Conservation (phyloP, 129 eudicot species). For the Flaveria robusta region DNA sequence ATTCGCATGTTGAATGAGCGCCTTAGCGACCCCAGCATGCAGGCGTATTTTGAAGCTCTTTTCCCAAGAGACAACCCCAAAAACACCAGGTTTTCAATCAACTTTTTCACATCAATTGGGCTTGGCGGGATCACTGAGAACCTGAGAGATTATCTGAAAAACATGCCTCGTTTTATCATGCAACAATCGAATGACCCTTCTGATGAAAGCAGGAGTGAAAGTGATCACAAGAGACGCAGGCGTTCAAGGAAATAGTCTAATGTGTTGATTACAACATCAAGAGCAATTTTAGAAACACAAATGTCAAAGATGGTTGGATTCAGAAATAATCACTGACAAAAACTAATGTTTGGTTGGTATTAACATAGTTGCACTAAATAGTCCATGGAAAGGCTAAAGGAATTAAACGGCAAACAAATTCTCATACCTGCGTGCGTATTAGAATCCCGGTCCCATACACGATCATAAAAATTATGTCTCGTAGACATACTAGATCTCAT, state of each 20-base stretch:
- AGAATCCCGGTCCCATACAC: too few species aligned
- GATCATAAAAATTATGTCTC: too few species aligned
- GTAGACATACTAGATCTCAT: too few species aligned
- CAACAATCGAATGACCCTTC: slow-evolving; percentile 64
- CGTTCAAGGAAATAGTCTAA: slow-evolving; percentile 25
- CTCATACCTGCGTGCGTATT: too few species aligned
- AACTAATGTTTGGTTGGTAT: too few species aligned
- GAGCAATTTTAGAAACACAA: too few species aligned
- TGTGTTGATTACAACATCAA: too few species aligned
- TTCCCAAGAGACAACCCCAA: slow-evolving; percentile 87
- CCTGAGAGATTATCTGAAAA: slow-evolving; percentile 79
- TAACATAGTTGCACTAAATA: too few species aligned
- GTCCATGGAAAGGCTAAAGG: too few species aligned
- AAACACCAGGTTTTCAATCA: slow-evolving; percentile 81
- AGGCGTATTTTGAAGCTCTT: slow-evolving; percentile 74
- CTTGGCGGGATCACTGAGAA: slow-evolving; percentile 94
- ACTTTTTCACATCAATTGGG: slow-evolving; percentile 93
- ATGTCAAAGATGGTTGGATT: too few species aligned
- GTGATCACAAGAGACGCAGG: slow-evolving; percentile 47
- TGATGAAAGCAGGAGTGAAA: slow-evolving; percentile 46
- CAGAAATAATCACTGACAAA: too few species aligned
- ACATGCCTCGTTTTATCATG: slow-evolving; percentile 96
- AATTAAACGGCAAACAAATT: too few species aligned
- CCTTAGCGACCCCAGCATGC: slow-evolving; percentile 86
- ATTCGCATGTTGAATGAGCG: slow-evolving; percentile 80